phyloP scores from a whole-genome alignment of 768 basidiomycete genomes.

The Mycena maculata region DNA sequence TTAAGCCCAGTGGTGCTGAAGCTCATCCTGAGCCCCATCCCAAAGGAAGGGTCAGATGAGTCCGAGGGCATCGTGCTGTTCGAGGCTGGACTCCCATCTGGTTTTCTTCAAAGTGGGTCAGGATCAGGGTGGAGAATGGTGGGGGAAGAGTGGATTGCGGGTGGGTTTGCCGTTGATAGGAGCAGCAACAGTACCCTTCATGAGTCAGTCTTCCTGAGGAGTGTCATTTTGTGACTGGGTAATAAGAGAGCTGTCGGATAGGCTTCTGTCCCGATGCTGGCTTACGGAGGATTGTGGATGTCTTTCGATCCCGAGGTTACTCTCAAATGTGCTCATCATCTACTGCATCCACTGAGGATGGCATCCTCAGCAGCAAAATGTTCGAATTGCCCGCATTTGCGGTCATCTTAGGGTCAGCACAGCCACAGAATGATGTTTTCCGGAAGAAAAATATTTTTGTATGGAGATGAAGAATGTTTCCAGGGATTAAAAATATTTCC shows the following conservation, averaged over 20 bases:
- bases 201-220: constrained; percentile 42
- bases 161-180: constrained; percentile 57
- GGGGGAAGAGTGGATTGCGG: constrained; percentile 71
- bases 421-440: too few relatives aligned
- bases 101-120: constrained; percentile 55
- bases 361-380: too few relatives aligned
- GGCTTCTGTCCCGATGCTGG: constrained; percentile 48
- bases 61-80: constrained; percentile 79
- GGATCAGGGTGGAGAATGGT: constrained; percentile 61
- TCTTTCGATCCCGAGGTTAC: constrained; percentile 65
- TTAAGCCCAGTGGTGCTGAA: too few relatives aligned
- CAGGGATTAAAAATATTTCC: too few relatives aligned
- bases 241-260: constrained; percentile 52
- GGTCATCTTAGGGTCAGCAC: too few relatives aligned
- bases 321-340: constrained; percentile 71
- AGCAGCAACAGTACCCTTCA: constrained; percentile 60
- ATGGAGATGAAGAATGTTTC: too few relatives aligned
- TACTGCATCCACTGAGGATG: too few relatives aligned
- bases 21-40: constrained; percentile 74
- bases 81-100: constrained; percentile 57
- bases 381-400: too few relatives aligned
- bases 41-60: constrained; percentile 77
- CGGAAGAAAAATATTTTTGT: too few relatives aligned
- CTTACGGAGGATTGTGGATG: constrained; percentile 50
- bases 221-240: constrained; percentile 18